Evolutionary conservation across 2,329 filamentous ascomycete species (phyloP).

Genomic region (Dothideomycetes sp.): DNA sequence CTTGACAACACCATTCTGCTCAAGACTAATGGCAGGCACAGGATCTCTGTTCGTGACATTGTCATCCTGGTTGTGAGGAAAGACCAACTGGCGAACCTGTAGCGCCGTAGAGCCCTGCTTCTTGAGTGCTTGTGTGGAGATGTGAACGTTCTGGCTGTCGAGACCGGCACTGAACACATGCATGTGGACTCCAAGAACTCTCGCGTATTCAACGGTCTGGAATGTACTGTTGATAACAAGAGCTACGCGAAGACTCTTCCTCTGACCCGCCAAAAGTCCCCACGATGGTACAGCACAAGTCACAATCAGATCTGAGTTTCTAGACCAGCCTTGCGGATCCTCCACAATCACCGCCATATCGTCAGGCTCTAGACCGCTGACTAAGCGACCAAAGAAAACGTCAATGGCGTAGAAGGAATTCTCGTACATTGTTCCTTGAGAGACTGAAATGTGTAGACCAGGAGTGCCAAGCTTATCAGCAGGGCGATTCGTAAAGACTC

Average conservation of each 20-base stretch:
- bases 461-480: slow-evolving; percentile 1
- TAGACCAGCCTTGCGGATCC: slow-evolving; percentile 20
- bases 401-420: slow-evolving; percentile 7
- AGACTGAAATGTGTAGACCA: neutral
- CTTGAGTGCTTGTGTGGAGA: slow-evolving; percentile 9
- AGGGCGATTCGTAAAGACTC: neutral
- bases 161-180: neutral
- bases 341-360: slow-evolving; percentile 11
- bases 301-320: slow-evolving; percentile 20
- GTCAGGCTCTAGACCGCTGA: neutral
- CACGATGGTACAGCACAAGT: slow-evolving; percentile 22
- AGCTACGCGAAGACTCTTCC: slow-evolving; percentile 13
- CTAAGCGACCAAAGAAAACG: slow-evolving; percentile 4
- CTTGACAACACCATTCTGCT: slow-evolving; percentile 7
- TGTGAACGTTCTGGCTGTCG: slow-evolving; percentile 1
- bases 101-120: neutral
- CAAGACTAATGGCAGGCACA: slow-evolving; percentile 15
- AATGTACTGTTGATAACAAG: slow-evolving; percentile 19
- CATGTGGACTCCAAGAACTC: neutral
- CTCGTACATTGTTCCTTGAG: neutral
- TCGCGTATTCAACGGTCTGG: neutral
- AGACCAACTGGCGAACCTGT: too few relatives aligned
- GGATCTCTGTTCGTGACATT: neutral
- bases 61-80: too few relatives aligned
- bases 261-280: slow-evolving; percentile 10